phyloP scores from a whole-genome alignment of 805 yeast species.

The Teunomyces stri region DNA sequence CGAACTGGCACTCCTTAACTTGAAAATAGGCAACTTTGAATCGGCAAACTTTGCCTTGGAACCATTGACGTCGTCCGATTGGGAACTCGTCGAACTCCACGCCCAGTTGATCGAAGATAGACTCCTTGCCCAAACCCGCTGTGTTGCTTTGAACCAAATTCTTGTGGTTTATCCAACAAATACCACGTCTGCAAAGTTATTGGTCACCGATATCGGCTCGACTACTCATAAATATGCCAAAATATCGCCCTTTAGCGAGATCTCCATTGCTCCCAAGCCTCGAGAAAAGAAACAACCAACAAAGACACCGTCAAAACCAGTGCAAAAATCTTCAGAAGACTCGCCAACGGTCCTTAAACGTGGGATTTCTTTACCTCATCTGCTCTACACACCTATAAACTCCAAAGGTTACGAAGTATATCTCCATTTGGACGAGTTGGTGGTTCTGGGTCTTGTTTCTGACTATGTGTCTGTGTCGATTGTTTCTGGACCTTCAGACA shows the following conservation, averaged over 20 bases:
- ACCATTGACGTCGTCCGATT: slow-evolving; percentile 74
- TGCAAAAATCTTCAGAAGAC: slow-evolving; percentile 15
- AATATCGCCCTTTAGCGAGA: slow-evolving; percentile 62
- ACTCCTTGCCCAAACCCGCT: slow-evolving; percentile 76
- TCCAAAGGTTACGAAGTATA: slow-evolving; percentile 43
- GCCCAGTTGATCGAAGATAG: slow-evolving; percentile 73
- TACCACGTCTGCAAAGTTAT: slow-evolving; percentile 60
- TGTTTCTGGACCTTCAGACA: slow-evolving; percentile 48
- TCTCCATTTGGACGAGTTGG: slow-evolving; percentile 39
- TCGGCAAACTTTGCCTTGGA: slow-evolving; percentile 69
- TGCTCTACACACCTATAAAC: slow-evolving; percentile 19
- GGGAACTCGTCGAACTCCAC: slow-evolving; percentile 87
- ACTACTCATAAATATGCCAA: slow-evolving; percentile 47
- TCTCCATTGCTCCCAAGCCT: slow-evolving; percentile 69
- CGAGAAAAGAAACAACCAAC: slow-evolving; percentile 53
- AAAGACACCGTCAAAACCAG: slow-evolving; percentile 15
- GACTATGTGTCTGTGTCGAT: slow-evolving; percentile 52
- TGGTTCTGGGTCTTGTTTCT: slow-evolving; percentile 12
- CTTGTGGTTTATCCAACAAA: slow-evolving; percentile 67
- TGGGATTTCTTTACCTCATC: slow-evolving; percentile 58
- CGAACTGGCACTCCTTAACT: slow-evolving; percentile 35
- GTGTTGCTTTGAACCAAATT: slow-evolving; percentile 57
- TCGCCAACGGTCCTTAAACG: slow-evolving; percentile 41
- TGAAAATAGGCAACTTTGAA: slow-evolving; percentile 48
- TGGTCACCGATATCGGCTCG: slow-evolving; percentile 43